Percentiles rank a stretch among this genome's conserved stretches.
These are phyloP conservation scores for Liquidambar formosana DNA, from an alignment of 164 flowering plant genomes.

Conservation along the genomic window DNA sequence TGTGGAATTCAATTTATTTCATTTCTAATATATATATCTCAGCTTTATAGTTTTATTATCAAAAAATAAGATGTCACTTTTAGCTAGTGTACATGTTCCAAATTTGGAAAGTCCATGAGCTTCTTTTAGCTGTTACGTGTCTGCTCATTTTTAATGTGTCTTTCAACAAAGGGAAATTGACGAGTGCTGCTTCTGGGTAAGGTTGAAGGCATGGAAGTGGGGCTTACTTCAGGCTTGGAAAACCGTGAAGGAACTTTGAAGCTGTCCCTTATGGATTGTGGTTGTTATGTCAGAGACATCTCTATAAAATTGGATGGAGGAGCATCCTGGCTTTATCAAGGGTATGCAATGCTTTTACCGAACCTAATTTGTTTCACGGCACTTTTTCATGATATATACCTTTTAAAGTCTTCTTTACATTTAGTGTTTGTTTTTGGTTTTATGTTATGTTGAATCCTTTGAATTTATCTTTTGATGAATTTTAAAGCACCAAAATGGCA, in stretches of 20 bases:
- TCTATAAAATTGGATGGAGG: conserved; percentile 83
- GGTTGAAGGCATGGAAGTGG: conserved; percentile 93
- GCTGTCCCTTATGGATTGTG: conserved; percentile 61
- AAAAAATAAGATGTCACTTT: background rate
- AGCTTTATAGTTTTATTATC: background rate
- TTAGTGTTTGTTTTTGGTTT: no score
- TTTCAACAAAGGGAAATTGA: conserved; percentile 17
- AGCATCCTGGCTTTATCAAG: conserved; percentile 97
- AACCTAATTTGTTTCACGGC: background rate
- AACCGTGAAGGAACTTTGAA: conserved; percentile 62
- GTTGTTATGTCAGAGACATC: conserved; percentile 67
- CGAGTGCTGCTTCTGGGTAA: conserved; percentile 32
- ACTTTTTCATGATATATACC: no score
- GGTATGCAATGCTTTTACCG: conserved; percentile 39
- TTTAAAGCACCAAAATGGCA: no score
- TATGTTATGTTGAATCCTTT: no score
- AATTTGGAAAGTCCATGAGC: no score
- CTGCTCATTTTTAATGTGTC: conserved; percentile 14
- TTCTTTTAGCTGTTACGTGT: no score
- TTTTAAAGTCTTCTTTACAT: no score
- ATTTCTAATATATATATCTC: background rate
- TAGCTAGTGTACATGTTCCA: background rate
- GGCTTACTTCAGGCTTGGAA: conserved; percentile 67
- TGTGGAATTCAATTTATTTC: background rate
- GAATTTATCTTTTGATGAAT: no score